Evolutionary conservation across 2,329 filamentous ascomycete species (phyloP), one percentile per base, ranked within the genome.

Genomic region (Lasiodiplodia gonubiensis): DNA sequence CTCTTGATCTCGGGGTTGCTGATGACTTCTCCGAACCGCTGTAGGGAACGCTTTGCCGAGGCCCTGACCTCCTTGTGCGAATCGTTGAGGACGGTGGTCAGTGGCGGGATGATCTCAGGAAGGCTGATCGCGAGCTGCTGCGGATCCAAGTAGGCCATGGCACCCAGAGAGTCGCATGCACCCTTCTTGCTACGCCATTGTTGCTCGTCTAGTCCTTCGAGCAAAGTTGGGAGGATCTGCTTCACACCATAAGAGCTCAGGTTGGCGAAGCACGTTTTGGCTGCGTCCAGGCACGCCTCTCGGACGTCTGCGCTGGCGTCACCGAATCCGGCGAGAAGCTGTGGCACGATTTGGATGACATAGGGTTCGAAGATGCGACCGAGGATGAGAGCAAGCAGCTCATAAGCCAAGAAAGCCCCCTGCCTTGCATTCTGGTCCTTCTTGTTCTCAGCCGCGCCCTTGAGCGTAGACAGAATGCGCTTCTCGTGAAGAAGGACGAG

Each of bases 181-280:
- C 96, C 95, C 82, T 97, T 97, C 81, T 99, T 98, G 82, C 93
- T 98, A 75, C 95, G 91, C 95, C 95, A 99, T 78, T 98, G 94
- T 64, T 92, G 89, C 71, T 99, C 95, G 70, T 98, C 94, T 11
- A 99, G 87, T 68, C 96, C 95, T 71, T 95, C 90, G 2, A 99
- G 86, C 8, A 99, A 86, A 14, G 92, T 97, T 3, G 95, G 95
- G 71, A 99, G 84, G 70, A 99, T 94, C 75, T 95, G 87, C 81
- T 97, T 97, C 68, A 99, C 96, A 78, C 95, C 95, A 73, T 92
- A 99, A 0, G 95, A 98, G 80, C 93, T 98, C 67, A 99, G 82
- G 72, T 90, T 94, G 5, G 92, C 90, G 79, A 99, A 99, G 78
- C 93, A 97, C 12, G 93, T 91, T 81, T 97, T 98, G 60, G 95